Percentiles rank a stretch among this genome's conserved stretches.
phyloP scores from a whole-genome alignment of 1,284 basidiomycete genomes.

The Tranzscheliella williamsii region DNA sequence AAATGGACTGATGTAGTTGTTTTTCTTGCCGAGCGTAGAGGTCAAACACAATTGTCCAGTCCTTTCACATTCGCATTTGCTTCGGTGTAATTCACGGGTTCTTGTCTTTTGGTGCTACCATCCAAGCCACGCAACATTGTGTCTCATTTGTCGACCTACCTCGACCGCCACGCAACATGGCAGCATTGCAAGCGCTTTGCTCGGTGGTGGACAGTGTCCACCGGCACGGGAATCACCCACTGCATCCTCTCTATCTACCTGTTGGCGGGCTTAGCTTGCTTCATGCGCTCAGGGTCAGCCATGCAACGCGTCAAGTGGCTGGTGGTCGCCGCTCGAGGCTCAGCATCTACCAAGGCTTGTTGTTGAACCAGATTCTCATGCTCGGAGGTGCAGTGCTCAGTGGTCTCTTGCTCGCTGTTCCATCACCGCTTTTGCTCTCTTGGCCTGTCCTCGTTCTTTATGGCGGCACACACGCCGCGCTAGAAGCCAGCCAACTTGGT shows the following conservation, averaged over 20 bases:
- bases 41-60: too few relatives aligned
- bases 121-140: too few relatives aligned
- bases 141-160: too few relatives aligned
- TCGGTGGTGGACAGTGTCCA: constrained; percentile 11
- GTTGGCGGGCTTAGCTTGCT: constrained; percentile 26
- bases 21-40: too few relatives aligned
- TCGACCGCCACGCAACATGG: too few relatives aligned
- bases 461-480: constrained; percentile 28
- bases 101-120: too few relatives aligned
- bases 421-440: constrained; percentile 36
- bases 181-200: too few relatives aligned
- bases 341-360: constrained; percentile 37
- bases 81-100: too few relatives aligned
- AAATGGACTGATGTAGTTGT: too few relatives aligned
- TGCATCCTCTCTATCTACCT: constrained; percentile 28
- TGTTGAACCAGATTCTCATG: constrained; percentile 47
- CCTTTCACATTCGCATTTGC: too few relatives aligned
- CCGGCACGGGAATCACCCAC: constrained; percentile 4
- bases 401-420: constrained; percentile 26
- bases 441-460: constrained; percentile 41
- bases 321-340: constrained; percentile 23
- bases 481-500: constrained; percentile 13
- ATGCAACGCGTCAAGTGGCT: constrained; percentile 41
- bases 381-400: constrained; percentile 39
- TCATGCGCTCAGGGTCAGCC: constrained; percentile 45